A percentile compares a stretch with the other conserved stretches of the same genome.
phyloP scores from a whole-genome alignment of 1,284 basidiomycete species.

The Rhodotorula sp. region DNA sequence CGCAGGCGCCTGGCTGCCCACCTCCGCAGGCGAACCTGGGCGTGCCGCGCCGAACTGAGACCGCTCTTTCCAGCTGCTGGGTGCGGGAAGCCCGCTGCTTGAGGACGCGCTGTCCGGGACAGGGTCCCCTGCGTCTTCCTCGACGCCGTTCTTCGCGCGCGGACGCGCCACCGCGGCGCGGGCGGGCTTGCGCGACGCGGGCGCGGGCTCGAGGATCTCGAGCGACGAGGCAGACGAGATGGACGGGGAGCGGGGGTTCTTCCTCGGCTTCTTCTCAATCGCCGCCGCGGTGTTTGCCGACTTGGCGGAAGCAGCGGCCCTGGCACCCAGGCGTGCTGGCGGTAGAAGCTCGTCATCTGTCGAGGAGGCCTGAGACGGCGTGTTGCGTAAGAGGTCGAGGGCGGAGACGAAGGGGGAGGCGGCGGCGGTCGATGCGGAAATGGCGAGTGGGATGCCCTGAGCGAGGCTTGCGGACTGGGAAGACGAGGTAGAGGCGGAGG shows the following conservation, averaged over 20 bases:
- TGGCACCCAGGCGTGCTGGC: not conserved
- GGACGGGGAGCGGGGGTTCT: not conserved
- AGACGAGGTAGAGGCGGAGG: not conserved
- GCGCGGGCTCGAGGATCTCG: not conserved
- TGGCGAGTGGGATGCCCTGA: not conserved
- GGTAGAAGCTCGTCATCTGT: not conserved
- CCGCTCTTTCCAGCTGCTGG: constrained; percentile 3
- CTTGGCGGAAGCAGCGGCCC: not conserved
- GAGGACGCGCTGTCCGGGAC: not conserved
- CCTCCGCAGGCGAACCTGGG: not conserved
- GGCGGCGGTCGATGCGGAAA: not conserved
- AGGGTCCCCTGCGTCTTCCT: not conserved
- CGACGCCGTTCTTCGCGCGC: not conserved
- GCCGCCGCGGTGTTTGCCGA: not conserved
- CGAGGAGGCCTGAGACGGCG: not conserved
- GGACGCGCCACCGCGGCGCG: not conserved
- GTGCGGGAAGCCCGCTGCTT: not conserved
- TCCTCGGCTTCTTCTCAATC: not conserved
- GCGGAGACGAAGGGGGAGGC: constrained; percentile 1
- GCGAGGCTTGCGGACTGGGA: not conserved
- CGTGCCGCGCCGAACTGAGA: constrained; percentile 8
- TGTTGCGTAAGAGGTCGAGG: not conserved
- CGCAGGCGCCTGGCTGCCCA: not conserved
- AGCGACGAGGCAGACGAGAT: not conserved
- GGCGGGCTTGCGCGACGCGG: not conserved